Conservation (phyloP, 179 eudicot genomes). For the Gypsophila paniculata region DNA sequence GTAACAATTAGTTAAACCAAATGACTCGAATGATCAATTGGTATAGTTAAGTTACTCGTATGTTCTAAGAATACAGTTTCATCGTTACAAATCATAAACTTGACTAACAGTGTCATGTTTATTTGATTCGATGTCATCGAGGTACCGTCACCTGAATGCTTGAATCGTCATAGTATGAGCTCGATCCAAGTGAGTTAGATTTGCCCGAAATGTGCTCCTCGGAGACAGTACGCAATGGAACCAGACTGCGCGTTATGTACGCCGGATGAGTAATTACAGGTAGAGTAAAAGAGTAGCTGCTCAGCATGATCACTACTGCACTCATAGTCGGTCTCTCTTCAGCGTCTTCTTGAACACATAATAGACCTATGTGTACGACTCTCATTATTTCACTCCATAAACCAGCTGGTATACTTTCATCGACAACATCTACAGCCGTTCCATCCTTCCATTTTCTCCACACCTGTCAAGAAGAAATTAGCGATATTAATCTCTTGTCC, state of each 20-base stretch:
- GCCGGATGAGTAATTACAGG: constrained; percentile 34
- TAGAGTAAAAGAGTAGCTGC: no score
- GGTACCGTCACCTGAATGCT: neutral
- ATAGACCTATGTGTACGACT: no score
- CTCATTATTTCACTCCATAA: constrained; percentile 29
- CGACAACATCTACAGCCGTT: constrained; percentile 22
- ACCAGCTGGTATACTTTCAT: constrained; percentile 21
- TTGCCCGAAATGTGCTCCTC: neutral
- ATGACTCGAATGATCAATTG: no score
- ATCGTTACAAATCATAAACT: no score
- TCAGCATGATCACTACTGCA: constrained; percentile 29
- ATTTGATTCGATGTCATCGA: neutral
- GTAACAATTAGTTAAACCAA: no score
- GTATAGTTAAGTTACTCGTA: no score
- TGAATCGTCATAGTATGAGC: neutral
- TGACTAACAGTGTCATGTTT: neutral
- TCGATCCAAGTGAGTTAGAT: neutral
- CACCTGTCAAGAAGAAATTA: constrained; percentile 26
- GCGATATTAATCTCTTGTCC: no score
- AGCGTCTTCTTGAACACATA: constrained; percentile 38
- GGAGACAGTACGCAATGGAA: neutral
- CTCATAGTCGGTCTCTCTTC: constrained; percentile 40
- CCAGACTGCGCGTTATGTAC: constrained; percentile 11
- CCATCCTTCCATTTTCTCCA: constrained; percentile 52
- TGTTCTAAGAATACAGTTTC: no score